Base-by-base conservation (phyloP, 2,329 filamentous ascomycete genomes). In the Penicillium sp. region DNA sequence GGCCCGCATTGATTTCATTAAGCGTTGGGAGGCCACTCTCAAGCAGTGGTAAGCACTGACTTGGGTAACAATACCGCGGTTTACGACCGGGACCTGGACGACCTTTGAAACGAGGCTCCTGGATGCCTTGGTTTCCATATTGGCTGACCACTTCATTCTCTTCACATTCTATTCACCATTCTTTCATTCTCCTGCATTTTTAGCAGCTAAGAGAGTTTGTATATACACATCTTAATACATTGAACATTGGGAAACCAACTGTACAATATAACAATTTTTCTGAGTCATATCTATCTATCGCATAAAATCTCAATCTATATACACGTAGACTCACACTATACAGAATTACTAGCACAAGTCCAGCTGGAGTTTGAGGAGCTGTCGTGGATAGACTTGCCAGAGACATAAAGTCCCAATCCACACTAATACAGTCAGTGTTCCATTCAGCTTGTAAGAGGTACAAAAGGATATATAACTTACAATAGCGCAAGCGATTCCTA, bases 371-470 rank as follows among this genome's bases (percentile, higher is more conserved):
- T 67, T 35, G 63, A 56, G 8, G 69, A 60, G 55, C 69, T 67
- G 1, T 72, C 63, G 50, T 70, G 61, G 43, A 77, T 76, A 2
- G 74, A 68, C 47, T 66, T 67, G 9, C 74, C 73, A 3, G 73
- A 75, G 35, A 75, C 70, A 48, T 75, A 77, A 3, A 77, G 65
- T 7, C 75, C 75, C 43, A 77, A 53, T n/a, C 72, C 74, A 54
- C 74, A 77, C 72, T 69, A 23, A 12, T 45, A 3, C 23, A 31
- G 43, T 64, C 43, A 65, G 57, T 15, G 40, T 0, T 15, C 0
- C 14, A 22, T 31, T 6, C 9, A 9, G 14, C 12, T 20, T 12
- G 7, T 20, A 2, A 6, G 1, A 14, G n/a, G n/a, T 12, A 15
- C 2, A 2, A 11, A 20, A 9, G 3, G 41, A 8, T 6, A 12